A percentile compares a stretch with the other conserved stretches of the same genome.
Evolutionary conservation across 2,329 filamentous ascomycete species (phyloP).

Genomic region (Macrophomina phaseolina): DNA sequence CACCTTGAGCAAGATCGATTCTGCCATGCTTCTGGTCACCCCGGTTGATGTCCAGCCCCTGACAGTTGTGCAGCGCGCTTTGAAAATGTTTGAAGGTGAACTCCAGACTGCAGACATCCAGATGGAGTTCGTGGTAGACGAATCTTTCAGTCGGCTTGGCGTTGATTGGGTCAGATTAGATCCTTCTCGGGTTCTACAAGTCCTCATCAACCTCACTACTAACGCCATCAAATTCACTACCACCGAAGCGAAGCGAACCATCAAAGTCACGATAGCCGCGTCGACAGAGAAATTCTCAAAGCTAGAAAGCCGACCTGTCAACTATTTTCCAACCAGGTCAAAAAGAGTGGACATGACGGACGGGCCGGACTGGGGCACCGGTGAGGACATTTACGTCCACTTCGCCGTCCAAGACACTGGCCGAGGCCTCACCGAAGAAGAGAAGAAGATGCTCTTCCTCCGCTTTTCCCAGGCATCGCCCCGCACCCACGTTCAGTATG

Average conservation of each 20-base stretch:
- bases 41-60: slow-evolving; percentile 73
- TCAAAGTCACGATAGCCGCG: slow-evolving; percentile 69
- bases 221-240: slow-evolving; percentile 86
- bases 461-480: slow-evolving; percentile 80
- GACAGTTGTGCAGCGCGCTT: slow-evolving; percentile 67
- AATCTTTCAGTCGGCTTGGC: slow-evolving; percentile 62
- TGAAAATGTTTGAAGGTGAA: slow-evolving; percentile 82
- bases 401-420: slow-evolving; percentile 81
- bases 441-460: slow-evolving; percentile 77
- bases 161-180: slow-evolving; percentile 75
- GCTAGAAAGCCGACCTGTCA: slow-evolving; percentile 53
- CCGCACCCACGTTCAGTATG: slow-evolving; percentile 78
- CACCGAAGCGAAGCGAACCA: slow-evolving; percentile 64
- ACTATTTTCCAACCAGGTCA: slow-evolving; percentile 66
- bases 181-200: slow-evolving; percentile 75
- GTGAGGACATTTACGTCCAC: slow-evolving; percentile 68
- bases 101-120: slow-evolving; percentile 71
- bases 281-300: slow-evolving; percentile 61
- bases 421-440: slow-evolving; percentile 71
- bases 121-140: slow-evolving; percentile 67
- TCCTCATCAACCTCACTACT: slow-evolving; percentile 79
- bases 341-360: slow-evolving; percentile 55
- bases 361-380: slow-evolving; percentile 71
- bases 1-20: slow-evolving; percentile 67
- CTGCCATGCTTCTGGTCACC: slow-evolving; percentile 73